Evolutionary conservation across 306 rosid species (phyloP), one percentile per base, ranked within the genome.

Genomic region (Acacia acuminata): DNA sequence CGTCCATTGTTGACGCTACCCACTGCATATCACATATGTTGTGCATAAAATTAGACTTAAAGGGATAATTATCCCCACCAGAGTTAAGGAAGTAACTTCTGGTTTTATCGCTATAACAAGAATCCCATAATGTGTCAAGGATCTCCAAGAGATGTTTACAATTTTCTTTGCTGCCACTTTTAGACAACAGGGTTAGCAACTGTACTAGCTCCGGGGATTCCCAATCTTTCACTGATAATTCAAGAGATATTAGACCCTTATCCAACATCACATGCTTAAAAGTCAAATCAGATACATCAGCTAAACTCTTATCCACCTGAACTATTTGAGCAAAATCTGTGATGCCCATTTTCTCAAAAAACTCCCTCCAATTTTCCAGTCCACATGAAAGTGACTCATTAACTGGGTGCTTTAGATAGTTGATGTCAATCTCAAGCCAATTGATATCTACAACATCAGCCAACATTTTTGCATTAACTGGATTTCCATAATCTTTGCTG

Each of bases 71-170:
- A 74, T 86, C 86, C 73, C 82, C 89, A 55, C 64, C 69, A 79
- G 97, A 90, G 47, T 83, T 86, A 69, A 85, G 79, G 73, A 84
- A 90, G 84, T 69, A 84, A 80, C 95, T 89, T 55, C 75, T 60
- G 77, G 89, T 79, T 93, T 90, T 95, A 80, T 89, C 94, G 77
- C 90, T 84, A 77, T 88, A 95, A 85, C 84, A 90, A 83, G 83
- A 77, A 90, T 95, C 96, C 99, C 99, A 93, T 86, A 91, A 90
- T 65, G 85, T 85, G 87, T 93, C 98, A 79, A 95, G 87, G 79
- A 89, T 86, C 88, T 87, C 93, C 79, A 93, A 91, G 84, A 93
- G 92, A 86, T 87, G 85, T 81, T 85, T 85, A 84, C 97, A 89
- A 82, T 81, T 87, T 77, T 87, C 86, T 76, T n/a, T 82, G 83